These are phyloP conservation scores for Exserohilum turcica DNA, from an alignment of 2,329 filamentous ascomycete species.

Conservation along the genomic window DNA sequence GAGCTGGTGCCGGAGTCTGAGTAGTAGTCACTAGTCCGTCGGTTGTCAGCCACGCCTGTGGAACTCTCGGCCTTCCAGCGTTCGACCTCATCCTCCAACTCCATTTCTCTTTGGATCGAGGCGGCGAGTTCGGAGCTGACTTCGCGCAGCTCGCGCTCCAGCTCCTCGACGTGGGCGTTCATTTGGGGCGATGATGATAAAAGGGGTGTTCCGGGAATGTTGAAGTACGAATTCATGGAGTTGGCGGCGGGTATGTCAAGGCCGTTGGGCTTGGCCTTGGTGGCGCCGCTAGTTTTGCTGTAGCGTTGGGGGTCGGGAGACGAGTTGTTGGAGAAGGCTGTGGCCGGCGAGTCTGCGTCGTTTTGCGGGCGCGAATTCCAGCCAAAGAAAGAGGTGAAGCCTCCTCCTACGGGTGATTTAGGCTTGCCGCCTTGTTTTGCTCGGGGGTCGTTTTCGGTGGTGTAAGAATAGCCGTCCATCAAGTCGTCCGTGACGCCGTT, in stretches of 20 bases:
- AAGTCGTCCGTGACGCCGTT: constrained; percentile 47
- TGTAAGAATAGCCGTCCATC: constrained; percentile 44
- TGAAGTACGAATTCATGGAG: constrained; percentile 52
- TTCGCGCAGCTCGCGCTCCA: constrained; percentile 92
- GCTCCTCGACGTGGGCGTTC: constrained; percentile 73
- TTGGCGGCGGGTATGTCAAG: constrained; percentile 60
- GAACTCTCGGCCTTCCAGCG: constrained; percentile 77
- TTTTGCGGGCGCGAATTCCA: constrained; percentile 64
- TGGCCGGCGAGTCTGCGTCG: constrained; percentile 63
- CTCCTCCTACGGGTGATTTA: constrained; percentile 55
- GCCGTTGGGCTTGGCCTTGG: constrained; percentile 51
- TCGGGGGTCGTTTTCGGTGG: constrained; percentile 31
- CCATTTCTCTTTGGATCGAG: constrained; percentile 94
- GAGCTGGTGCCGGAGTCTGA: constrained; percentile 94
- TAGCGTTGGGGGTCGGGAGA: constrained; percentile 62
- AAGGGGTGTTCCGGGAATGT: constrained; percentile 54
- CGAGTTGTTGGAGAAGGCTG: constrained; percentile 66
- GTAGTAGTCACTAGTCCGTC: constrained; percentile 94
- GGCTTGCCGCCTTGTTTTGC: constrained; percentile 42
- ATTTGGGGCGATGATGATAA: constrained; percentile 51
- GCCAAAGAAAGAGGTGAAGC: constrained; percentile 69
- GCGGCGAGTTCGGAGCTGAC: constrained; percentile 90
- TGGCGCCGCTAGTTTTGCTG: constrained; percentile 30
- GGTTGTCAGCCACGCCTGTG: constrained; percentile 64
- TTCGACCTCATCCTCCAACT: constrained; percentile 92